phyloP scores from a whole-genome alignment of 2,329 filamentous ascomycete species.

The Venturia effusa region DNA sequence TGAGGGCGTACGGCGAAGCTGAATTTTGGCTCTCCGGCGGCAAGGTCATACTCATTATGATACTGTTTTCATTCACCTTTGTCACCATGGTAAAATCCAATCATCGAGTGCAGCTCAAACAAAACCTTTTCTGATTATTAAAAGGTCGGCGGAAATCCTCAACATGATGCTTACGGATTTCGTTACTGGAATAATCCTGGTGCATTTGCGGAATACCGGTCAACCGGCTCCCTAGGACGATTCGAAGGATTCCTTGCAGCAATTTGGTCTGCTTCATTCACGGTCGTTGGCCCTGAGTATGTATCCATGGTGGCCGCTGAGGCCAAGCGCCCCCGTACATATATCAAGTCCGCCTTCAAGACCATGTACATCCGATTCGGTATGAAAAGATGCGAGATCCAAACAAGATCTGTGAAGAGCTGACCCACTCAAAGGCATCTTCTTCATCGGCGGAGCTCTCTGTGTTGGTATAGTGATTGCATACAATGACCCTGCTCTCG shows the following conservation, averaged over 20 bases:
- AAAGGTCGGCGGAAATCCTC: slow-evolving; percentile 29
- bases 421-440: slow-evolving; percentile 6
- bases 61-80: slow-evolving; percentile 30
- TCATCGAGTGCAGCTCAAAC: neutral
- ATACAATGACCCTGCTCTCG: slow-evolving; percentile 13
- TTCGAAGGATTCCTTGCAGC: slow-evolving; percentile 26
- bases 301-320: slow-evolving; percentile 26
- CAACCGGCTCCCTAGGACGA: slow-evolving; percentile 17
- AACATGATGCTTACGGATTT: slow-evolving; percentile 27
- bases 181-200: slow-evolving; percentile 25
- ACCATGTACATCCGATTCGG: slow-evolving; percentile 14
- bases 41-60: slow-evolving; percentile 27
- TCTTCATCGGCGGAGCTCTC: slow-evolving; percentile 15
- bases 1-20: slow-evolving; percentile 33
- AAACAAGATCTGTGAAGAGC: neutral
- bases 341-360: slow-evolving; percentile 18
- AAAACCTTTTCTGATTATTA: neutral
- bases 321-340: slow-evolving; percentile 14
- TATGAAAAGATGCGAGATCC: neutral
- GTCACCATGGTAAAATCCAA: slow-evolving; percentile 26
- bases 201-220: slow-evolving; percentile 19
- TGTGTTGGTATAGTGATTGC: slow-evolving; percentile 15
- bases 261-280: slow-evolving; percentile 16
- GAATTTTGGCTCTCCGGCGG: slow-evolving; percentile 37
- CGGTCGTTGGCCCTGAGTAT: slow-evolving; percentile 17